These are phyloP conservation scores for Penicillium salamii DNA, from an alignment of 495 filamentous ascomycete species.

Conservation along the genomic window DNA sequence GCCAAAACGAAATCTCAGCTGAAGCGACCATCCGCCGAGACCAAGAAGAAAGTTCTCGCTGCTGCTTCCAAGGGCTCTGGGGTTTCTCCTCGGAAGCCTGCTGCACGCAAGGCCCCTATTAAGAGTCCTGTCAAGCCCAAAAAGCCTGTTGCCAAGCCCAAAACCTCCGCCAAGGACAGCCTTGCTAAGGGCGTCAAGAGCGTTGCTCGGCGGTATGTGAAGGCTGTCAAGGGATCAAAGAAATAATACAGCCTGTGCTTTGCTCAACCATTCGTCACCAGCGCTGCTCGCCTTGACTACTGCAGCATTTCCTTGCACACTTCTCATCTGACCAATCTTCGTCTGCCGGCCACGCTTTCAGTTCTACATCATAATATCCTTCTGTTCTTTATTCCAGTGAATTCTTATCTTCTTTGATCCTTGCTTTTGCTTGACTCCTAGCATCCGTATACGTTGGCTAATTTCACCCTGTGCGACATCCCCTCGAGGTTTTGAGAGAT, in stretches of 20 bases:
- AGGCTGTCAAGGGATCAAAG: slow-evolving; percentile 18
- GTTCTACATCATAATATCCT: slow-evolving; percentile 4
- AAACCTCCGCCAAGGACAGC: slow-evolving; percentile 6
- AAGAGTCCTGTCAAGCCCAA: slow-evolving; percentile 16
- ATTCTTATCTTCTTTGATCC: background rate
- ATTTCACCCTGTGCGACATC: slow-evolving; percentile 9
- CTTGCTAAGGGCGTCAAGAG: slow-evolving; percentile 15
- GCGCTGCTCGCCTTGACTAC: no score
- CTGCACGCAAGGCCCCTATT: slow-evolving; percentile 8
- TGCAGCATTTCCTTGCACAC: background rate
- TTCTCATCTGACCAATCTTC: background rate
- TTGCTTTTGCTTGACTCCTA: background rate
- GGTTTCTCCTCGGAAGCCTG: slow-evolving; percentile 11
- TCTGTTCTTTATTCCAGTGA: background rate
- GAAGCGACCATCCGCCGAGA: slow-evolving; percentile 33
- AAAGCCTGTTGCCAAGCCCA: slow-evolving; percentile 10
- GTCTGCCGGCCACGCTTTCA: background rate
- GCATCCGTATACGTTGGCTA: slow-evolving; percentile 2
- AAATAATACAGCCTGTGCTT: slow-evolving; percentile 5
- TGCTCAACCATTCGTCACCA: no score
- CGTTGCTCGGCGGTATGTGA: slow-evolving; percentile 15
- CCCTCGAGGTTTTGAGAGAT: background rate
- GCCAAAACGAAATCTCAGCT: slow-evolving; percentile 18
- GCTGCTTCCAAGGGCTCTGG: slow-evolving; percentile 24
- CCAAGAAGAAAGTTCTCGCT: slow-evolving; percentile 33